Conservation (phyloP, 75 land plant genomes). For the Picea glauca region DNA sequence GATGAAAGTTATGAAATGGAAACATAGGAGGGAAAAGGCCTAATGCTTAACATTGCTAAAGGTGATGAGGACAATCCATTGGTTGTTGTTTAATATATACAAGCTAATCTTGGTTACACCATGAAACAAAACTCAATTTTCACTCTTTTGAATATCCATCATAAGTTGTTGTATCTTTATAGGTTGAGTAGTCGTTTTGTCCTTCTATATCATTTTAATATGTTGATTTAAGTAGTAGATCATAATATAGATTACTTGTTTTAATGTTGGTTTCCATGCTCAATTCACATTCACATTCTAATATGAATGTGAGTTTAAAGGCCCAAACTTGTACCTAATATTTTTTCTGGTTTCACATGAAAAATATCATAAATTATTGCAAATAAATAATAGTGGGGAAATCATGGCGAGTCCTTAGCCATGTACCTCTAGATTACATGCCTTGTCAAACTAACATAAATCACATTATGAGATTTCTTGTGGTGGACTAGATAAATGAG, state of each 20-base stretch:
- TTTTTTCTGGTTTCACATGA: too few relatives aligned
- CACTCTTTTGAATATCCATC: neutral
- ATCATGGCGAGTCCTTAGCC: constrained; percentile 22
- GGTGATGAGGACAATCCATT: constrained; percentile 18
- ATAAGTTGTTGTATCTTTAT: neutral
- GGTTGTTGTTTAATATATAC: constrained; percentile 22
- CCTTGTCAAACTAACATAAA: constrained; percentile 60
- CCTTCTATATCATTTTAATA: neutral
- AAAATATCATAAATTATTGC: neutral
- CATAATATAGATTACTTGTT: neutral
- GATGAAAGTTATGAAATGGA: constrained; percentile 5
- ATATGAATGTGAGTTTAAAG: too few relatives aligned
- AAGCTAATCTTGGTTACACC: constrained; percentile 18
- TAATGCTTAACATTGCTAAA: constrained; percentile 17
- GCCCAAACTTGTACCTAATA: too few relatives aligned
- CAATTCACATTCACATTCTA: too few relatives aligned
- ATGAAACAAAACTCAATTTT: constrained; percentile 19
- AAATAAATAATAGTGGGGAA: neutral
- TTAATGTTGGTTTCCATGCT: neutral
- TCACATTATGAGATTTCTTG: constrained; percentile 77
- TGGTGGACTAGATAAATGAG: constrained; percentile 92
- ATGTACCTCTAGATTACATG: constrained; percentile 68
- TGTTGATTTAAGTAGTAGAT: neutral
- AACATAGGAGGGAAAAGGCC: constrained; percentile 16
- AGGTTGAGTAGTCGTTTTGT: neutral